Base-by-base conservation (phyloP, 129 eudicot species). In the Tagetes patula region DNA sequence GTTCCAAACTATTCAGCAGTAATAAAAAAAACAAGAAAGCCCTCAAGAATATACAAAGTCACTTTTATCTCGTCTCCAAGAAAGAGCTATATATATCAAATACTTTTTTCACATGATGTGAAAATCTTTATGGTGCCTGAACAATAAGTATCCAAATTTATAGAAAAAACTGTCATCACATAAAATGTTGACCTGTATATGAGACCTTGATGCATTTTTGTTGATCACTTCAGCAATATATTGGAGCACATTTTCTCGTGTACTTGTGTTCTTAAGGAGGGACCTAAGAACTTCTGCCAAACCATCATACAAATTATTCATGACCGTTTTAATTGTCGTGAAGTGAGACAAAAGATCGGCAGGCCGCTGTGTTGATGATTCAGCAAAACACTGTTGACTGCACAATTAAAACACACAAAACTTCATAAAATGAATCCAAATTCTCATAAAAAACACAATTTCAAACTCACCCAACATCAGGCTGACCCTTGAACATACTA, bases 331-430 rank as follows among this genome's bases (percentile, higher is more conserved):
- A 74, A 93, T 93, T 8, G 98, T 90, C 10, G 96, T 82, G 76
- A 93, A 93, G 38, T 95, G 83, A 38, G 98, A 93, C 71, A 93
- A 71, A 46, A 89, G 88, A 80, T 93, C 98, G 67, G 98, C 96
- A 54, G 96, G 92, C 31, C 96, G 96, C 41, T 87, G 88, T 60
- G 90, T 84, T 60, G 98, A 86, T 34, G 90, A 77, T 6, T 90
- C 92, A 2, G 96, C 83, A 81, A 93, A 93, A 87, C 98, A 93
- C 80, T 89, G 95, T 79, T 89, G 87, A 34, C 98, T 93, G 87
- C 63, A 74, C 39, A 53, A 43, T 31, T 14, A 39, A 31, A 75
- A 74, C 12, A 80, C 31, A 39, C 68, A 63, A 65, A 62, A 70
- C 12, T 43, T 65, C 58, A 38, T 27, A 43, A 7, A 73, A 14